phyloP scores from a whole-genome alignment of 768 basidiomycete species.

The Amanita molliuscula region DNA sequence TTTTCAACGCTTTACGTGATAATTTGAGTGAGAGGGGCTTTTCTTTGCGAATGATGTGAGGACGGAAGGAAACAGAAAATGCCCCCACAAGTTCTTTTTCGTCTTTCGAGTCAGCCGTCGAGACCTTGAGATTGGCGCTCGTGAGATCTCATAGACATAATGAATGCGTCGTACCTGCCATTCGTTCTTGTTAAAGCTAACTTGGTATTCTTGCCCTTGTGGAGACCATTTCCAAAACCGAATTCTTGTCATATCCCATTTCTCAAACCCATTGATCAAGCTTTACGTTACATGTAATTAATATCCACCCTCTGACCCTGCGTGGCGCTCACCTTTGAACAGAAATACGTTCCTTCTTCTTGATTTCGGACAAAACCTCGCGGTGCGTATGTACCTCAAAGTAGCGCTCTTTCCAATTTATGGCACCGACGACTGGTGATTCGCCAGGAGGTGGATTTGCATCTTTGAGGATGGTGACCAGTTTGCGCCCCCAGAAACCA shows the following conservation, averaged over 20 bases:
- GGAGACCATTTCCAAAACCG: slow-evolving; percentile 35
- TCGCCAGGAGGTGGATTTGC: slow-evolving; percentile 31
- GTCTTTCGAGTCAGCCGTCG: slow-evolving; percentile 14
- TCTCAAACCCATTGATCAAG: slow-evolving; percentile 7
- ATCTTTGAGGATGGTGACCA: slow-evolving; percentile 34
- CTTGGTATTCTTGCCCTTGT: slow-evolving; percentile 33
- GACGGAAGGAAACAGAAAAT: slow-evolving; percentile 36
- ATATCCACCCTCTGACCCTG: slow-evolving; percentile 2
- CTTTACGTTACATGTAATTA: neutral
- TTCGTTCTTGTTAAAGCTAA: slow-evolving; percentile 31
- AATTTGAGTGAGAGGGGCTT: slow-evolving; percentile 29
- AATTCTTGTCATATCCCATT: slow-evolving; percentile 17
- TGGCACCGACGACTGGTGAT: slow-evolving; percentile 29
- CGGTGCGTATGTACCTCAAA: slow-evolving; percentile 34
- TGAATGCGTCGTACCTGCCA: slow-evolving; percentile 29
- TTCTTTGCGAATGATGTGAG: slow-evolving; percentile 35
- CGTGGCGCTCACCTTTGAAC: slow-evolving; percentile 21
- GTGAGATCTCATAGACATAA: neutral
- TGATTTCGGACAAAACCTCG: slow-evolving; percentile 29
- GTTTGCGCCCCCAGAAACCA: slow-evolving; percentile 30
- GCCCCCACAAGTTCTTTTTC: slow-evolving; percentile 23
- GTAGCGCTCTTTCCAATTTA: slow-evolving; percentile 39
- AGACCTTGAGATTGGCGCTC: slow-evolving; percentile 1
- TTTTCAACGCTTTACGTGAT: slow-evolving; percentile 26
- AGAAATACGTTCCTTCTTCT: slow-evolving; percentile 27